phyloP scores from a whole-genome alignment of 2,329 filamentous ascomycete species.

The Arachnomyces sp. region DNA sequence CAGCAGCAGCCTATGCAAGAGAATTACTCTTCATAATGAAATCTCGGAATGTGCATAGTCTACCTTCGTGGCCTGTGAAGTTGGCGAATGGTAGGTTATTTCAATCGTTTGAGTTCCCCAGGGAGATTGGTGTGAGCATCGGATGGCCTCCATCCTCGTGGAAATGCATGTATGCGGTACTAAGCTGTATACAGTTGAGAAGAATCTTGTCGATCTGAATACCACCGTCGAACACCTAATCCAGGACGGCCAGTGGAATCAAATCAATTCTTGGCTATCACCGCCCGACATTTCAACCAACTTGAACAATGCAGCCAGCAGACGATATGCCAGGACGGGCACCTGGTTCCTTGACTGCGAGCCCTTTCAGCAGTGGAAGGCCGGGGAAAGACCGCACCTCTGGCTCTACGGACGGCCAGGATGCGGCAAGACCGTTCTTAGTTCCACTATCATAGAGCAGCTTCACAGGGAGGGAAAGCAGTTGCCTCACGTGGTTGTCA shows the following conservation, averaged over 20 bases:
- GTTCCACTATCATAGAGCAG: slow-evolving; percentile 28
- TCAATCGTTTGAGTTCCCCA: too few relatives aligned
- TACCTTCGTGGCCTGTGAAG: too few relatives aligned
- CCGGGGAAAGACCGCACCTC: slow-evolving; percentile 19
- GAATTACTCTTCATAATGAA: slow-evolving; percentile 5
- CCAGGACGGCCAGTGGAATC: background rate
- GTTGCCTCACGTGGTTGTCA: slow-evolving; percentile 8
- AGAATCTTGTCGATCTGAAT: too few relatives aligned
- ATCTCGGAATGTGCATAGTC: too few relatives aligned
- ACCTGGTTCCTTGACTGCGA: slow-evolving; percentile 28
- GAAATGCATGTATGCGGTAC: too few relatives aligned
- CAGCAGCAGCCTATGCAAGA: slow-evolving; percentile 1
- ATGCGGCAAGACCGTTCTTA: slow-evolving; percentile 37
- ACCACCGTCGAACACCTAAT: too few relatives aligned
- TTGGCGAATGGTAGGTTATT: too few relatives aligned
- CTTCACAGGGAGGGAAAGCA: slow-evolving; percentile 7
- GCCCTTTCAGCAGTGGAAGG: slow-evolving; percentile 26
- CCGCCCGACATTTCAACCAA: slow-evolving; percentile 30
- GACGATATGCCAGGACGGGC: slow-evolving; percentile 26
- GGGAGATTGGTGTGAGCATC: too few relatives aligned
- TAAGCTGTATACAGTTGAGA: too few relatives aligned
- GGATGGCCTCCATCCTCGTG: too few relatives aligned
- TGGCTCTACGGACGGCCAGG: slow-evolving; percentile 37
- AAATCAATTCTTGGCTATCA: slow-evolving; percentile 4
- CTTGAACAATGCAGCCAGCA: slow-evolving; percentile 22